Evolutionary conservation across 1,284 basidiomycete genomes (phyloP).

Genomic region (Cutaneotrichosporon sp.): DNA sequence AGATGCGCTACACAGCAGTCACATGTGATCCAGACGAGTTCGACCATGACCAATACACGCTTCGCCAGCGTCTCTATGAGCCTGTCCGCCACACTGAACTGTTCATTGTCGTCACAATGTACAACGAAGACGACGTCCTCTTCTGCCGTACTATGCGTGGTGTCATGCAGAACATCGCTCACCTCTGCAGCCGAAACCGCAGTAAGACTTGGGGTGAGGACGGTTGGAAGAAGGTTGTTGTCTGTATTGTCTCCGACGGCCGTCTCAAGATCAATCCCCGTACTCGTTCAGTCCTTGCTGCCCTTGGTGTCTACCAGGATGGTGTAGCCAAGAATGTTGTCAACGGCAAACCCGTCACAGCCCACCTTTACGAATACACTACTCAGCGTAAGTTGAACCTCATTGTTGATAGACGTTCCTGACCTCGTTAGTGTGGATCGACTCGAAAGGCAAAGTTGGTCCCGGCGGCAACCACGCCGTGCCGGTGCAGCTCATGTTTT

Average conservation of each 20-base stretch:
- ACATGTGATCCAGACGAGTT: slow-evolving; percentile 91
- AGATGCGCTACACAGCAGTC: slow-evolving; percentile 90
- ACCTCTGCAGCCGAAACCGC: slow-evolving; percentile 41
- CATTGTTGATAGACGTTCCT: neutral
- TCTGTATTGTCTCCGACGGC: slow-evolving; percentile 66
- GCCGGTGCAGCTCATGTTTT: slow-evolving; percentile 90
- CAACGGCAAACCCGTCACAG: slow-evolving; percentile 76
- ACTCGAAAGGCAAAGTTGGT: slow-evolving; percentile 72
- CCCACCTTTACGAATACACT: slow-evolving; percentile 94
- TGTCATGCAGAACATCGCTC: slow-evolving; percentile 70
- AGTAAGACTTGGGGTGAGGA: slow-evolving; percentile 94
- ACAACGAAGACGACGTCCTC: slow-evolving; percentile 68
- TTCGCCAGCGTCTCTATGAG: slow-evolving; percentile 74
- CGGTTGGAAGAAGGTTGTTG: slow-evolving; percentile 87
- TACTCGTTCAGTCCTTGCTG: slow-evolving; percentile 76
- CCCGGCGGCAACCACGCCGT: slow-evolving; percentile 62
- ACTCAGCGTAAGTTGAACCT: slow-evolving; percentile 62
- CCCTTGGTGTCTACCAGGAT: slow-evolving; percentile 81
- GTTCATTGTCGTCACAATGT: slow-evolving; percentile 75
- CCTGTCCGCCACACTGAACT: slow-evolving; percentile 70
- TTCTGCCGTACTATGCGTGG: slow-evolving; percentile 87
- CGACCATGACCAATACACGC: slow-evolving; percentile 67
- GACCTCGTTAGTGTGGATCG: slow-evolving; percentile 63
- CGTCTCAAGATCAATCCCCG: slow-evolving; percentile 78
- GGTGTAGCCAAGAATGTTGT: slow-evolving; percentile 88